Evolutionary conservation across 371 early-diverging fungal genomes (phyloP), one percentile per base, ranked within the genome.

Genomic region (Mucor circinelloides): DNA sequence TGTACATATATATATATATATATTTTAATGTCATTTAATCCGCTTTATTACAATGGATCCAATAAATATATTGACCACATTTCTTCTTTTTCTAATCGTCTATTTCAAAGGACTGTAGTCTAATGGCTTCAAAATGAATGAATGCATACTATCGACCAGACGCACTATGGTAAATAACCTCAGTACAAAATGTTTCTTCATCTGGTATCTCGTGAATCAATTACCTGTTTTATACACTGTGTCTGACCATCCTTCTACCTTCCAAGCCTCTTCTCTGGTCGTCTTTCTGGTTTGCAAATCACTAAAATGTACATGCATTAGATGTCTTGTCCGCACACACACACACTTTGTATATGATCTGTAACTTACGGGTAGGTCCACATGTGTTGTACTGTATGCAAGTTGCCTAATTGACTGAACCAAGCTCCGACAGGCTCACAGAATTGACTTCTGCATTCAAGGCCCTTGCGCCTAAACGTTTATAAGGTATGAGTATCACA

Each of bases 391-490:
- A 97, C 97, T 59, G 87, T 87, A 79, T 95, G 93, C 58, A 97
- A 75, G 30, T 86, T 80, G 13, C 97, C 97, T 27, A 96, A 83
- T 76, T 97, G 97, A 56, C 91, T 91, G 75, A 96, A 97, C 96
- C 97, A 97, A 6, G 97, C 97, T 19, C 97, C 97, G 58, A 96
- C 91, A 13, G 96, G 96, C 65, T 92, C 91, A 72, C 92, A 92
- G 74, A 91, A 93, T 73, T 94, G 90, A 28, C 88, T 82, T 40
- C 97, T 86, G 73, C 93, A 94, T 62, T 94, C 94, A 21, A 97
- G 84, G 46, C 97, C 96, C 30, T 87, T 81, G 17, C 89, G 85
- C 95, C 79, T 76, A 60, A 56, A 44, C 23, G 13, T 52, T 52
- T 36, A 27, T 7, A 36, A 25, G 44, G 13, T 21, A 10, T 52